Conservation (phyloP, 2,329 filamentous ascomycete genomes). For the Pseudogymnoascus sp. region DNA sequence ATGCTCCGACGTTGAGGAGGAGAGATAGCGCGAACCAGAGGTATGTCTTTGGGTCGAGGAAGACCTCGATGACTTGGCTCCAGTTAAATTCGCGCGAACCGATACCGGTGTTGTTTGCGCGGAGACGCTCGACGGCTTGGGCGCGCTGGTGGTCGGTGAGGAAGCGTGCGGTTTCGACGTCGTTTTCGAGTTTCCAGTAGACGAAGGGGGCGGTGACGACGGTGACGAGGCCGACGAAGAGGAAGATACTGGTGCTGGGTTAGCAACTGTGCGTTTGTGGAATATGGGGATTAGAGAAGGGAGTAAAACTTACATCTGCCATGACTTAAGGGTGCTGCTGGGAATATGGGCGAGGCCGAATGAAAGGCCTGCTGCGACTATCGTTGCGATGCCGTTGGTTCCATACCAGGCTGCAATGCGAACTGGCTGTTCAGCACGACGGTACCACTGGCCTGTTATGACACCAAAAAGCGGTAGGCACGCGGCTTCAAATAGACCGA, state of each 20-base stretch:
- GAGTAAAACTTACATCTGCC: constrained; percentile 23
- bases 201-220: constrained; percentile 47
- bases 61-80: constrained; percentile 49
- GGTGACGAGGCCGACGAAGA: constrained; percentile 54
- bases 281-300: constrained; percentile 41
- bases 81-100: constrained; percentile 61
- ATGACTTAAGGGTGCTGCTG: constrained; percentile 32
- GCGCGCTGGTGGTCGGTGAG: constrained; percentile 57
- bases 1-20: constrained; percentile 54
- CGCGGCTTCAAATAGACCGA: constrained; percentile 66
- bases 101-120: constrained; percentile 67
- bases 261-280: constrained; percentile 32
- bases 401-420: constrained; percentile 29
- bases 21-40: constrained; percentile 53
- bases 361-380: constrained; percentile 25
- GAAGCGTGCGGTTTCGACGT: constrained; percentile 39
- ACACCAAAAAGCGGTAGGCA: constrained; percentile 31
- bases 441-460: constrained; percentile 33
- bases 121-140: constrained; percentile 61
- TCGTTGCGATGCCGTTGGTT: constrained; percentile 25
- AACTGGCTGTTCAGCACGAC: constrained; percentile 30
- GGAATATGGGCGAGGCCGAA: constrained; percentile 34
- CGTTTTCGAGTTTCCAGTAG: constrained; percentile 52
- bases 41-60: constrained; percentile 43
- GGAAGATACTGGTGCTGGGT: constrained; percentile 56